These are phyloP conservation scores for Phytopythium mirpurense DNA, from an alignment of 352 stramenopile species.

Conservation along the genomic window DNA sequence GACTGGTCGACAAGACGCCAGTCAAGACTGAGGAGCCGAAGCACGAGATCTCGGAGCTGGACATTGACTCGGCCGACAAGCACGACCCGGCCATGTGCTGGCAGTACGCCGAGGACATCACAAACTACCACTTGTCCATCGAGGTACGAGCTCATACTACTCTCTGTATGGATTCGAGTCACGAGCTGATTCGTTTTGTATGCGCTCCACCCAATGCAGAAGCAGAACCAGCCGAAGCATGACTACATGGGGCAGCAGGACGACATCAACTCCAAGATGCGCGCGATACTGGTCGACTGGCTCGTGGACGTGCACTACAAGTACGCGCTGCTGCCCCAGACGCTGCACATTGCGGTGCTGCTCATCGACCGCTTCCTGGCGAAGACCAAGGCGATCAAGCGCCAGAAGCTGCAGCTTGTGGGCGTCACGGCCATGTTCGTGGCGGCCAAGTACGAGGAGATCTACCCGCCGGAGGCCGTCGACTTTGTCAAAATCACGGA, in stretches of 20 bases:
- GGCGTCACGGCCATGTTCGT: conserved; percentile 95
- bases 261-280: conserved; percentile 99
- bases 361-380: conserved; percentile 82
- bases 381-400: conserved; percentile 56
- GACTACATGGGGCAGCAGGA: conserved; percentile 88
- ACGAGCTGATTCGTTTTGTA: not conserved
- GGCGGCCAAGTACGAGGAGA: conserved; percentile 98
- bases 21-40: conserved; percentile 11
- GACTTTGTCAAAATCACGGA: conserved; percentile 98
- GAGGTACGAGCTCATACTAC: conserved; percentile 29
- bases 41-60: conserved; percentile 31
- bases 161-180: not conserved
- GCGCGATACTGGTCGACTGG: conserved; percentile 99
- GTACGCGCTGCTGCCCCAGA: conserved; percentile 74
- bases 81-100: conserved; percentile 53
- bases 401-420: conserved; percentile 93
- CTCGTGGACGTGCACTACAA: conserved; percentile 92
- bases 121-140: conserved; percentile 64
- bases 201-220: conserved; percentile 21
- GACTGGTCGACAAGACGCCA: conserved; percentile 23
- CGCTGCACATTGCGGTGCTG: conserved; percentile 79
- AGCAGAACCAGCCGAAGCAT: conserved; percentile 48
- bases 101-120: conserved; percentile 84
- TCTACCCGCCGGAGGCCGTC: conserved; percentile 90
- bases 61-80: conserved; percentile 78